These are phyloP conservation scores for Cryptococcus sp. DNA, from an alignment of 1,284 basidiomycete genomes.

Conservation along the genomic window DNA sequence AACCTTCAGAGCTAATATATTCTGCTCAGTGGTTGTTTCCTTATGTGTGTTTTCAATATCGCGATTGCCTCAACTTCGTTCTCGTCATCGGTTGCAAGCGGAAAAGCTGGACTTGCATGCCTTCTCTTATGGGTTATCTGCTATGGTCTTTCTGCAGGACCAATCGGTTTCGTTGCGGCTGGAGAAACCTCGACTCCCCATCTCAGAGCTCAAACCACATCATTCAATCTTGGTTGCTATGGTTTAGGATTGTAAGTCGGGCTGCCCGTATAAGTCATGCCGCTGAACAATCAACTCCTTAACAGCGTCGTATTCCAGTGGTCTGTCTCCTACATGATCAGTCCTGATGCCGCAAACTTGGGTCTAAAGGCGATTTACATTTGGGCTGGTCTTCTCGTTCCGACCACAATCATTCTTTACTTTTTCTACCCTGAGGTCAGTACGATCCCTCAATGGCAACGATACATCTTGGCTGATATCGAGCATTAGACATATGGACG, in stretches of 20 bases:
- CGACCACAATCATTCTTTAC: slow-evolving; percentile 21
- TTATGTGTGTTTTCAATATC: slow-evolving; percentile 30
- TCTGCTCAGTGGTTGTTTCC: slow-evolving; percentile 18
- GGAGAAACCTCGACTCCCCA: slow-evolving; percentile 26
- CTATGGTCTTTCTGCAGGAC: slow-evolving; percentile 22
- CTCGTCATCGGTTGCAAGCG: slow-evolving; percentile 1
- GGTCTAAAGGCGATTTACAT: slow-evolving; percentile 30
- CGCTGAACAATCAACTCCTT: not conserved
- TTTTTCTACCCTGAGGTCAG: slow-evolving; percentile 31
- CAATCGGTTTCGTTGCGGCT: slow-evolving; percentile 24
- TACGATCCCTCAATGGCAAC: not conserved
- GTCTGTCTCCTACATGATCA: slow-evolving; percentile 30
- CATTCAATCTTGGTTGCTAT: slow-evolving; percentile 28
- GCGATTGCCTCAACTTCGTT: slow-evolving; percentile 24
- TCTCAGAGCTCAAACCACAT: slow-evolving; percentile 25
- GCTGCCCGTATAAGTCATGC: not conserved
- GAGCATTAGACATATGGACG: slow-evolving; percentile 20
- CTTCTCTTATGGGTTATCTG: slow-evolving; percentile 28
- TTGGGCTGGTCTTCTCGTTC: slow-evolving; percentile 29
- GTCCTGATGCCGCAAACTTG: slow-evolving; percentile 26
- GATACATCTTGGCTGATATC: not conserved
- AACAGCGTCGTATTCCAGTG: slow-evolving; percentile 29
- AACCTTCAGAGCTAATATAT: not conserved
- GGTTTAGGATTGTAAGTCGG: slow-evolving; percentile 24
- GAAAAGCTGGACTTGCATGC: slow-evolving; percentile 21